phyloP scores from a whole-genome alignment of 169 alveolate genomes.

The Plasmodium falciparum region DNA sequence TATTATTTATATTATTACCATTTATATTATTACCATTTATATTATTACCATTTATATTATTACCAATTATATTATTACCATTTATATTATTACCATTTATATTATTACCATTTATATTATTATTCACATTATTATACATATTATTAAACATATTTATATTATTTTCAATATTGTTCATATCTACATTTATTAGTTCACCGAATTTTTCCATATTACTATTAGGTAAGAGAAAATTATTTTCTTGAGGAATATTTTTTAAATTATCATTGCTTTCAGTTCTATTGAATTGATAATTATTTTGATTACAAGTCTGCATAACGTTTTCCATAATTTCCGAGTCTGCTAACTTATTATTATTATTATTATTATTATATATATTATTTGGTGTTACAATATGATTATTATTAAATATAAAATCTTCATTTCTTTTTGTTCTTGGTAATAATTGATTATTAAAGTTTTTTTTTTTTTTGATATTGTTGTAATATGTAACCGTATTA shows the following conservation, averaged over 20 bases:
- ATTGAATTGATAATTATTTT: background rate
- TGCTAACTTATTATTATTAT: background rate
- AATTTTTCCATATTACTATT: background rate
- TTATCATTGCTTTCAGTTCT: background rate
- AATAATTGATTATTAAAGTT: constrained; percentile 3
- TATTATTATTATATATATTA: constrained; percentile 4
- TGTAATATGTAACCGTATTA: background rate
- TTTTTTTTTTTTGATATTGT: constrained; percentile 1
- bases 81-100: background rate
- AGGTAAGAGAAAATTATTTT: constrained; percentile 1
- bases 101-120: background rate
- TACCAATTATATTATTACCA: background rate
- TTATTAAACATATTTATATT: background rate
- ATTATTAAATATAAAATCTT: background rate
- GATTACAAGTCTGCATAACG: background rate
- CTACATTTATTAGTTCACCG: background rate
- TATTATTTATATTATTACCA: background rate
- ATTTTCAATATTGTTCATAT: background rate
- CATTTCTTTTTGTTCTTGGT: background rate
- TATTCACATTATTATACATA: background rate
- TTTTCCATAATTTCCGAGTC: no score
- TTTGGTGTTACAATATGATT: no score
- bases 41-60: background rate
- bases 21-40: background rate
- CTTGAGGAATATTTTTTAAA: constrained; percentile 6